Evolutionary conservation across 345 rosid species (phyloP).

Genomic region (Iberis pinnata): DNA sequence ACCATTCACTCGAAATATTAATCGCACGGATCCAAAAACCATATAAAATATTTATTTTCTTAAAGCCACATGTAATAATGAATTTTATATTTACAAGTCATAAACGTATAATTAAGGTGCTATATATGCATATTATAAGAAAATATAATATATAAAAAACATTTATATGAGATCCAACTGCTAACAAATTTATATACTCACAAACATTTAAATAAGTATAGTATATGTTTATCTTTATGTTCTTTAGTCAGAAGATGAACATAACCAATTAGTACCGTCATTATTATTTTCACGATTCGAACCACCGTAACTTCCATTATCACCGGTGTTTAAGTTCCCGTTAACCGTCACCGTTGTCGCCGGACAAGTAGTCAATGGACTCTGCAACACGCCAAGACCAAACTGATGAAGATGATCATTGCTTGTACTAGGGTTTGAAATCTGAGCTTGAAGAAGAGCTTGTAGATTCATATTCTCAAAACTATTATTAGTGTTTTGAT

Average conservation of each 20-base stretch:
- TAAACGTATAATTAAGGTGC: neutral
- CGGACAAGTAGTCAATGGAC: constrained; percentile 36
- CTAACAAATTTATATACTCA: constrained; percentile 20
- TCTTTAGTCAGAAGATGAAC: constrained; percentile 53
- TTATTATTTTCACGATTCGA: constrained; percentile 33
- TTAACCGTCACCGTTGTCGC: constrained; percentile 14
- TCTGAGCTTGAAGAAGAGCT: constrained; percentile 49
- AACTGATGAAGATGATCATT: constrained; percentile 29
- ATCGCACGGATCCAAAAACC: neutral
- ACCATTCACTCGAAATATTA: constrained; percentile 25
- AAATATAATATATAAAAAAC: constrained; percentile 1
- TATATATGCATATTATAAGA: neutral
- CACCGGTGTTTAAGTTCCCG: constrained; percentile 25
- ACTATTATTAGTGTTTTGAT: constrained; percentile 23
- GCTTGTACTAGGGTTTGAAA: constrained; percentile 33
- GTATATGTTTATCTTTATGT: neutral
- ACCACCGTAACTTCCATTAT: constrained; percentile 33
- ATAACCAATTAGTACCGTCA: constrained; percentile 69
- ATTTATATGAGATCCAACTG: constrained; percentile 17
- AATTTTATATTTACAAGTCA: neutral
- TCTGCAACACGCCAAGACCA: constrained; percentile 46
- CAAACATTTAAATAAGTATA: constrained; percentile 4
- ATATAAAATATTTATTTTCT: neutral
- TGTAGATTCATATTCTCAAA: constrained; percentile 54
- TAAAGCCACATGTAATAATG: neutral